Evolutionary conservation across 2,329 filamentous ascomycete species (phyloP).

Genomic region (Phaeophleospora eucalypticola): DNA sequence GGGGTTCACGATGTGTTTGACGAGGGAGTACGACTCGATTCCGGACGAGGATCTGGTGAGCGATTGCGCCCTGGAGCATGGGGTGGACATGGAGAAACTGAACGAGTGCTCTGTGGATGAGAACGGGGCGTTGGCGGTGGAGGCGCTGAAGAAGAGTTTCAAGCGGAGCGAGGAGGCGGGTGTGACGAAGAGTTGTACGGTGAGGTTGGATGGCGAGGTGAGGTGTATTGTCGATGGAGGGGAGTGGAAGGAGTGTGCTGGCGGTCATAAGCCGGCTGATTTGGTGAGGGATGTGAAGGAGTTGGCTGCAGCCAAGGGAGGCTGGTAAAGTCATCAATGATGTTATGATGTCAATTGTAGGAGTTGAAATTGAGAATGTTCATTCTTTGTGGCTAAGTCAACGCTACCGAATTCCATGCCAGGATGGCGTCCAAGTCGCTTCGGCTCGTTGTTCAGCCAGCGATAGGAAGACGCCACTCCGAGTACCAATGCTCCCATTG

Average conservation of each 20-base stretch:
- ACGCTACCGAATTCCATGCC: too few species aligned
- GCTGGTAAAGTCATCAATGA: constrained; percentile 1
- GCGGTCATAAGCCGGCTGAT: constrained; percentile 63
- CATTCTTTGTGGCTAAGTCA: too few species aligned
- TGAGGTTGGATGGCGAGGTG: constrained; percentile 67
- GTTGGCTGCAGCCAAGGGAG: constrained; percentile 10
- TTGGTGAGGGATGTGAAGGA: constrained; percentile 65
- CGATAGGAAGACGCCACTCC: too few species aligned
- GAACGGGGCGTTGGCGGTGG: constrained; percentile 66
- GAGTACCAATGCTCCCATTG: not conserved
- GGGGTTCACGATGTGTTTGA: constrained; percentile 89
- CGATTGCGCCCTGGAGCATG: constrained; percentile 86
- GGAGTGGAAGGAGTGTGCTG: constrained; percentile 74
- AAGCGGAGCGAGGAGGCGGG: constrained; percentile 52
- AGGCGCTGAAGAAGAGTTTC: constrained; percentile 57
- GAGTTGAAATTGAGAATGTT: constrained; percentile 5
- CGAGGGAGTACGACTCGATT: constrained; percentile 69
- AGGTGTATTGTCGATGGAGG: constrained; percentile 81
- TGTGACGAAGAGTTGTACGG: constrained; percentile 47
- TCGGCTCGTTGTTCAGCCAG: too few species aligned
- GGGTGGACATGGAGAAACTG: constrained; percentile 73
- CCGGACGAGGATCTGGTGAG: constrained; percentile 74
- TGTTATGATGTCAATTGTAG: not conserved
- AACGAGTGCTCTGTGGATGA: constrained; percentile 79
- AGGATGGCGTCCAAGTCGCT: too few species aligned